A percentile compares a stretch with the other conserved stretches of the same genome.
Conservation (phyloP, 2,329 filamentous ascomycete genomes). For the Alternaria alternata region DNA sequence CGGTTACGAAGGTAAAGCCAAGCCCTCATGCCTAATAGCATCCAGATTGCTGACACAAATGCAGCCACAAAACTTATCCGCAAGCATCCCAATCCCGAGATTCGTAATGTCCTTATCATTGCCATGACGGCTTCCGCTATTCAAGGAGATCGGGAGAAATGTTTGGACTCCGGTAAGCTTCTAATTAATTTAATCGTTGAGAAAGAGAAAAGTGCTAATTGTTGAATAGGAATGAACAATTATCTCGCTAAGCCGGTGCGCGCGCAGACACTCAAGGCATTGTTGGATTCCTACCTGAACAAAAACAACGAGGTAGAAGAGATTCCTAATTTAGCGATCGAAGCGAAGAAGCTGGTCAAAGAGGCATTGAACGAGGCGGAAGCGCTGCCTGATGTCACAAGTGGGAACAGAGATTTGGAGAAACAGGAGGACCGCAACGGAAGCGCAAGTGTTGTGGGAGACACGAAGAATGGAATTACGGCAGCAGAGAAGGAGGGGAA, state of each 20-base stretch:
- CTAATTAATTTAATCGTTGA: background rate
- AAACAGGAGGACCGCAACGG: background rate
- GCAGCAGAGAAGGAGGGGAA: background rate
- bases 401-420: slow-evolving; percentile 3
- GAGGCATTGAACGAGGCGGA: slow-evolving; percentile 35
- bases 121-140: slow-evolving; percentile 98
- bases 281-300: slow-evolving; percentile 74
- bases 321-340: slow-evolving; percentile 55
- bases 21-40: background rate
- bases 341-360: slow-evolving; percentile 56
- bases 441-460: background rate
- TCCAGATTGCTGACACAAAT: slow-evolving; percentile 18
- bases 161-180: background rate
- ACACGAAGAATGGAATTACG: background rate
- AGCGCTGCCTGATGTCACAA: background rate
- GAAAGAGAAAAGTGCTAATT: background rate
- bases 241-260: slow-evolving; percentile 96
- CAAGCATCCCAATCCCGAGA: slow-evolving; percentile 75
- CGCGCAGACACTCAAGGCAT: slow-evolving; percentile 83
- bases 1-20: slow-evolving; percentile 71
- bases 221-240: slow-evolving; percentile 95
- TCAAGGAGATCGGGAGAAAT: slow-evolving; percentile 88
- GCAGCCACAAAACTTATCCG: slow-evolving; percentile 80
- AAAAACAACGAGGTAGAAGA: slow-evolving; percentile 53
- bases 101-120: slow-evolving; percentile 87